Evolutionary conservation across 2,329 filamentous ascomycete genomes (phyloP).

Genomic region (Aureobasidium sp.): DNA sequence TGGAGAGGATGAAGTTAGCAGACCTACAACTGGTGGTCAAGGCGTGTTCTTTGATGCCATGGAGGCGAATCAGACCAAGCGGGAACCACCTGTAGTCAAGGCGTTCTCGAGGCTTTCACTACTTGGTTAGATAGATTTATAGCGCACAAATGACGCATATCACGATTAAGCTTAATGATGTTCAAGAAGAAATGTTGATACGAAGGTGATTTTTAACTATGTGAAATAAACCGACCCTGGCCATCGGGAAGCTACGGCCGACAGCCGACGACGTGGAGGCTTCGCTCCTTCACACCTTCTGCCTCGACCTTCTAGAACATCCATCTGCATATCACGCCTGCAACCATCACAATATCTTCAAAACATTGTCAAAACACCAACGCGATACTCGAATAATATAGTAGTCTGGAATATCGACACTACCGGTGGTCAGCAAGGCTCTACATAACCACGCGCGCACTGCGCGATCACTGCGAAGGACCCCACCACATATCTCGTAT

Average conservation of each 20-base stretch:
- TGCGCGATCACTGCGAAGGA: not conserved
- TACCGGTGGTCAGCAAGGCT: not conserved
- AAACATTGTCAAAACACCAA: not conserved
- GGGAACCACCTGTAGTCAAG: conserved; percentile 45
- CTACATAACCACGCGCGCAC: not conserved
- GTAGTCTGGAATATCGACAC: not conserved
- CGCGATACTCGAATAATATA: not conserved
- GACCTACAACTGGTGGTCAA: conserved; percentile 28
- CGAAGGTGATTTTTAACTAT: not conserved
- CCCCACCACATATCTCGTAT: not conserved
- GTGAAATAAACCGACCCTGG: not conserved
- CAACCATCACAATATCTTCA: conserved; percentile 3
- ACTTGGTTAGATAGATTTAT: conserved; percentile 20
- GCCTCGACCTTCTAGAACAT: not conserved
- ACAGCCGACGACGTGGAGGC: not conserved
- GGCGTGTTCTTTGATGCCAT: conserved; percentile 38
- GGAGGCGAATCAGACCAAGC: conserved; percentile 25
- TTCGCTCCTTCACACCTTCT: not conserved
- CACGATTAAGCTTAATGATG: not conserved
- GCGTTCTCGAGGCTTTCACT: conserved; percentile 38
- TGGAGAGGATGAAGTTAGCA: conserved; percentile 13
- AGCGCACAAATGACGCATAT: not conserved
- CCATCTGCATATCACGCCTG: not conserved
- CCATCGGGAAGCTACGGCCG: not conserved
- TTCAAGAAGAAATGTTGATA: not conserved